Conservation (phyloP, 2,329 filamentous ascomycete species). For the Fusarium subglutinans region DNA sequence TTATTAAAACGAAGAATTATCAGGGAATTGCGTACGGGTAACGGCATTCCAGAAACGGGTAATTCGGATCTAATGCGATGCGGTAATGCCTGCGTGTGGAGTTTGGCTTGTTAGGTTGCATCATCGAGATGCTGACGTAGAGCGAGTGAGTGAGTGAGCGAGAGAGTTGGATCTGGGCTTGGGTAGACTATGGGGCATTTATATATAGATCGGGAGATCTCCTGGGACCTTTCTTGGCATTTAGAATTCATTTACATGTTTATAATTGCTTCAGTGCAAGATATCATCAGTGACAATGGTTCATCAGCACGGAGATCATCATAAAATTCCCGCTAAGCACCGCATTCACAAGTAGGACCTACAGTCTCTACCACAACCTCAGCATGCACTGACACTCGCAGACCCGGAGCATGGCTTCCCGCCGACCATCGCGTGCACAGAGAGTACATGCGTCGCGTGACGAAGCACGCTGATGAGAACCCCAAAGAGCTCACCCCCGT, state of each 20-base stretch:
- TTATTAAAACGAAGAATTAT: neutral
- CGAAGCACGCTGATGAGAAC: conserved; percentile 63
- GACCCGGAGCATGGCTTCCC: conserved; percentile 69
- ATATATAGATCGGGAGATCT: neutral
- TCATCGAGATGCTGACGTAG: conserved; percentile 39
- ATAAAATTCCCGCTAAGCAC: conserved; percentile 61
- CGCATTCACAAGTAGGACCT: conserved; percentile 55
- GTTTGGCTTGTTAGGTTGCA: conserved; percentile 21
- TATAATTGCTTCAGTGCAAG: neutral
- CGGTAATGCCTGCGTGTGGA: conserved; percentile 8
- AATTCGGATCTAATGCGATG: conserved; percentile 4
- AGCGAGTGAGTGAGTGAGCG: neutral
- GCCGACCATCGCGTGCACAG: conserved; percentile 69
- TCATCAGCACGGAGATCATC: conserved; percentile 59
- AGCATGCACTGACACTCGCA: conserved; percentile 36
- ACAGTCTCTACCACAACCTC: neutral
- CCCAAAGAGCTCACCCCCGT: conserved; percentile 65
- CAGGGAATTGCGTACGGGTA: conserved; percentile 15
- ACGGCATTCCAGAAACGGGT: conserved; percentile 18
- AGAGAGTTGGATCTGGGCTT: neutral
- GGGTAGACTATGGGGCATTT: neutral
- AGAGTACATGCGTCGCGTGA: conserved; percentile 68
- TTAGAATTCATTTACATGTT: neutral
- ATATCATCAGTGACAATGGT: conserved; percentile 52
- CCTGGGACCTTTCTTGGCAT: neutral